Evolutionary conservation across 2,329 filamentous ascomycete genomes (phyloP).

Genomic region (Fusarium vanettenii): DNA sequence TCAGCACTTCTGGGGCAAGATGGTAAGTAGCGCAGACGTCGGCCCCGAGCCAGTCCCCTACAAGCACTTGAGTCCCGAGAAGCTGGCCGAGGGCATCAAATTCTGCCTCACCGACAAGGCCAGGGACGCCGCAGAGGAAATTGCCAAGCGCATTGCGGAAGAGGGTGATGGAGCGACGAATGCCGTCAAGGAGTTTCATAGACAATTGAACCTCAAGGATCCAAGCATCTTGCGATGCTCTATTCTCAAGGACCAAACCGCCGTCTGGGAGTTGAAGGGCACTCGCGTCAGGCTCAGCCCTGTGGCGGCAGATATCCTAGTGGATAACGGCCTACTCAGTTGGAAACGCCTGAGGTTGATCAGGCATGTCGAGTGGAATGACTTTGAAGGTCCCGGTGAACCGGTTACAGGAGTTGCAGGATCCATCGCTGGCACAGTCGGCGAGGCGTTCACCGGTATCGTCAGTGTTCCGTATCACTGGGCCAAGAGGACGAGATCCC

Average conservation of each 20-base stretch:
- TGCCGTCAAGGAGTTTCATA: conserved; percentile 75
- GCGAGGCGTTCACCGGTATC: conserved; percentile 70
- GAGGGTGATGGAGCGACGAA: conserved; percentile 78
- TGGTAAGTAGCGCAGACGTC: conserved; percentile 72
- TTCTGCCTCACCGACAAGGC: conserved; percentile 74
- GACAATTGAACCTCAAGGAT: conserved; percentile 64
- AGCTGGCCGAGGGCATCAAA: conserved; percentile 76
- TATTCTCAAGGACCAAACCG: conserved; percentile 70
- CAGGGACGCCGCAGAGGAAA: conserved; percentile 64
- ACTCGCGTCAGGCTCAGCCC: conserved; percentile 71
- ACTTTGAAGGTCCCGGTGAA: conserved; percentile 80
- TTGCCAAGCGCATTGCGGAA: conserved; percentile 69
- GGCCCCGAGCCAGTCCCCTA: conserved; percentile 76
- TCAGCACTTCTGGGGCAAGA: conserved; percentile 81
- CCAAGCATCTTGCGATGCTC: conserved; percentile 72
- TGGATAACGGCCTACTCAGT: conserved; percentile 68
- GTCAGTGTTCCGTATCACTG: conserved; percentile 72
- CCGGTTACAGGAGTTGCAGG: conserved; percentile 75
- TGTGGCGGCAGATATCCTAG: conserved; percentile 73
- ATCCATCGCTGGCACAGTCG: conserved; percentile 69
- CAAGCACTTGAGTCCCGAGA: conserved; percentile 72
- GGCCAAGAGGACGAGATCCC: conserved; percentile 66
- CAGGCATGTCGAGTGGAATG: conserved; percentile 79
- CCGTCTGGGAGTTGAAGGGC: conserved; percentile 73
- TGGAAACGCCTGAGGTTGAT: conserved; percentile 74